Evolutionary conservation across 2,329 filamentous ascomycete species (phyloP).

Genomic region (Teratosphaeria destructans): DNA sequence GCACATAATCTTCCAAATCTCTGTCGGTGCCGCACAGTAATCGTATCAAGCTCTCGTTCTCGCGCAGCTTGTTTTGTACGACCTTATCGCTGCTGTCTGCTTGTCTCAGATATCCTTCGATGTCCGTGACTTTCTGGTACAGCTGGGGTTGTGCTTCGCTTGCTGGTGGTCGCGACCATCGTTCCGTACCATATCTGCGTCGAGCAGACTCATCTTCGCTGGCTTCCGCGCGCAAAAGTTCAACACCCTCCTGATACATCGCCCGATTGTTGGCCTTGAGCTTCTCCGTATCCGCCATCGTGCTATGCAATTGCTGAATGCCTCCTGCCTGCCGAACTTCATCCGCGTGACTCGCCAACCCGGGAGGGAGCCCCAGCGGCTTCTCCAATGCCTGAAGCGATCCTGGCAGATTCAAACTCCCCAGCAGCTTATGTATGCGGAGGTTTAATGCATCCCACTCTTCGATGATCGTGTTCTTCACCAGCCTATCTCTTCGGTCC

Average conservation of each 20-base stretch:
- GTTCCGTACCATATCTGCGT: slow-evolving; percentile 71
- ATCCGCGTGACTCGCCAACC: slow-evolving; percentile 78
- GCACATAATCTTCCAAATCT: slow-evolving; percentile 78
- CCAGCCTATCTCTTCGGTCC: slow-evolving; percentile 77
- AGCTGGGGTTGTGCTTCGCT: slow-evolving; percentile 60
- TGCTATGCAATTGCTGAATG: slow-evolving; percentile 62
- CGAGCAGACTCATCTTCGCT: slow-evolving; percentile 71
- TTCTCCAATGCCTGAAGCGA: slow-evolving; percentile 92
- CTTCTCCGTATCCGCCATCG: slow-evolving; percentile 82
- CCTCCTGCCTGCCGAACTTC: slow-evolving; percentile 89
- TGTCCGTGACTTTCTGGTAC: slow-evolving; percentile 64
- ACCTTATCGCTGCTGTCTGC: slow-evolving; percentile 56
- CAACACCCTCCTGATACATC: slow-evolving; percentile 73
- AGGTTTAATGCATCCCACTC: slow-evolving; percentile 74
- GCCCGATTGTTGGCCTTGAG: slow-evolving; percentile 69
- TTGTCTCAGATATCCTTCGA: slow-evolving; percentile 75
- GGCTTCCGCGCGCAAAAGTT: slow-evolving; percentile 66
- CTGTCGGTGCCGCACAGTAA: slow-evolving; percentile 72
- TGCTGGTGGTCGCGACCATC: slow-evolving; percentile 66
- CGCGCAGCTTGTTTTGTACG: slow-evolving; percentile 68
- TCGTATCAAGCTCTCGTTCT: slow-evolving; percentile 62
- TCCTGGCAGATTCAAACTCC: slow-evolving; percentile 78
- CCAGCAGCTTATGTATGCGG: slow-evolving; percentile 65
- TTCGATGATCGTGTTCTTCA: slow-evolving; percentile 78
- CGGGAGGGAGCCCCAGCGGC: slow-evolving; percentile 78